Conservation (phyloP, 257 asterid genomes). For the Fraxinus pennsylvanica region DNA sequence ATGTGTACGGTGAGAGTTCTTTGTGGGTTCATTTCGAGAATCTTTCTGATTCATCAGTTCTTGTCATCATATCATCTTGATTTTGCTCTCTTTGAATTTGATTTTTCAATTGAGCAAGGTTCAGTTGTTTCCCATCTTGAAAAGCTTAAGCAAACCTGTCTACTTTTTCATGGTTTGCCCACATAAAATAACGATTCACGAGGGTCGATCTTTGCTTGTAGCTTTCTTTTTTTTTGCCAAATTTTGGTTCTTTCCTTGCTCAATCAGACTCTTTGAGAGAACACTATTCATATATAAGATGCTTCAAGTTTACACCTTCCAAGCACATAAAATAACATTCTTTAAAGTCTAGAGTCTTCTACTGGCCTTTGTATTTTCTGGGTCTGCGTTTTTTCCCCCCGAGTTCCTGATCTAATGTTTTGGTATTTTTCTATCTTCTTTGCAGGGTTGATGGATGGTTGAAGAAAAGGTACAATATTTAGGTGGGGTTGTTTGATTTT, state of each 20-base stretch:
- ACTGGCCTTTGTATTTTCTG: conserved; percentile 17
- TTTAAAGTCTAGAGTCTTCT: conserved; percentile 41
- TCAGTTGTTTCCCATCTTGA: conserved; percentile 48
- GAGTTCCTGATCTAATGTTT: conserved; percentile 36
- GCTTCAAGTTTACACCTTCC: conserved; percentile 35
- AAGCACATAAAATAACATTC: conserved; percentile 69
- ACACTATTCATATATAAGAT: conserved; percentile 11
- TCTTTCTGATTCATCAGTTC: conserved; percentile 27
- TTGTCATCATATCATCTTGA: conserved; percentile 18
- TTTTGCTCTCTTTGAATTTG: conserved; percentile 37
- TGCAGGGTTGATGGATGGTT: conserved; percentile 40
- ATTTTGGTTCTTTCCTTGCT: conserved; percentile 39
- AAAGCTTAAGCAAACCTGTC: conserved; percentile 35
- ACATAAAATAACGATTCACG: conserved; percentile 83
- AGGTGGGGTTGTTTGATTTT: conserved; percentile 48
- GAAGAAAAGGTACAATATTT: conserved; percentile 36
- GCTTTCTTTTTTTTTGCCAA: conserved; percentile 30
- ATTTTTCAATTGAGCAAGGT: conserved; percentile 31
- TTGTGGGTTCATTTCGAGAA: conserved; percentile 21
- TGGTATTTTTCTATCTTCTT: conserved; percentile 17
- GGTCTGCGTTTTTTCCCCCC: conserved; percentile 14
- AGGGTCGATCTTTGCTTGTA: conserved; percentile 37
- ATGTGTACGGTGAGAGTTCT: conserved; percentile 8
- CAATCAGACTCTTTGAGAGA: conserved; percentile 24
- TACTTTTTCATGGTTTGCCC: conserved; percentile 44